Evolutionary conservation across 2,329 filamentous ascomycete species (phyloP), one percentile per base, ranked within the genome.

Genomic region (Sporothrix inflata): DNA sequence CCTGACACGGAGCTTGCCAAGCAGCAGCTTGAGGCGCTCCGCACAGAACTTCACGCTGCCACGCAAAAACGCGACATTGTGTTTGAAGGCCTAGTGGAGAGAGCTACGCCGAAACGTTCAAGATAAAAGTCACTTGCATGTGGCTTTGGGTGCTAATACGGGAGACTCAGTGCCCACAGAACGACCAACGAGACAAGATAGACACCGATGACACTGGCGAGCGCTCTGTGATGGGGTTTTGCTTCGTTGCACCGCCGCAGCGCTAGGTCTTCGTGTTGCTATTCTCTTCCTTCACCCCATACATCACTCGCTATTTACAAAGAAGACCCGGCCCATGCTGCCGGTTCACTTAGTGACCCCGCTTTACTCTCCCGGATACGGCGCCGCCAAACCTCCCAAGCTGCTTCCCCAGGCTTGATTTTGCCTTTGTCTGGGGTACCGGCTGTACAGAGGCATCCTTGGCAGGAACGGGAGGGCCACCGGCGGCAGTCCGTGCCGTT

Each of bases 341-440:
- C 38, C 9, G 7, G 5, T 16, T n/a, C 24, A 24, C 63, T 34
- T 79, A 77, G 74, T 81, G 78, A 75, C 82, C 84, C 76, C 88
- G 85, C 79, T 90, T 90, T 66, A 82, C 85, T 77, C 88, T 89
- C 57, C 90, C 89, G 57, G 90, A 84, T 19, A 92, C 90, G 45
- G 91, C 91, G n/a, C 90, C 91, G 61, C 90, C 90, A 4, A 94
- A 81, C 72, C 91, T 85, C 5, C 91, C 90, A 79, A 94, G 88
- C 78, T 92, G 88, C 76, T 87, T 90, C 5, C 90, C 89, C 53
- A 94, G 81, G 61, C 89, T 88, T 9, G 87, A 86, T 77, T 87
- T 87, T 57, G 85, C 86, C 81, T 92, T 92, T 45, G 85, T 82
- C 42, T 82, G 80, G 55, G 84, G 81, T 11, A 83, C 79, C n/a